These are phyloP conservation scores for Cryptococcus sp. DNA, from an alignment of 1,284 basidiomycete genomes.

Conservation along the genomic window DNA sequence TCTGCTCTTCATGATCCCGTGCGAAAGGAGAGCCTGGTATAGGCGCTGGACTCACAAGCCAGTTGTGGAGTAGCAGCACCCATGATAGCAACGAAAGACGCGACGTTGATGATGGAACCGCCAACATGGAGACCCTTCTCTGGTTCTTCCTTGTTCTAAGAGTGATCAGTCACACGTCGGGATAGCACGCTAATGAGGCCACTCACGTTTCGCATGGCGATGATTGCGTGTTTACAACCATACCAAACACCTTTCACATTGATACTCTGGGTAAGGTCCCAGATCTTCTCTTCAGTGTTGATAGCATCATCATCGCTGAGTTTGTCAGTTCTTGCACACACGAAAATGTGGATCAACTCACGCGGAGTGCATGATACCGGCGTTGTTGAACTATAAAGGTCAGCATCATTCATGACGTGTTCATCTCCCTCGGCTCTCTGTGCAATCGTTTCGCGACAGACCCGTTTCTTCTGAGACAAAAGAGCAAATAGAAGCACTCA, in stretches of 20 bases:
- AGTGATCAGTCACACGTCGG: background rate
- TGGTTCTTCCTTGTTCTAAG: slow-evolving; percentile 71
- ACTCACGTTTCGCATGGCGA: slow-evolving; percentile 72
- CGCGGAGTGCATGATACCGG: slow-evolving; percentile 91
- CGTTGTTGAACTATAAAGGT: slow-evolving; percentile 69
- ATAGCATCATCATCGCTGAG: slow-evolving; percentile 78
- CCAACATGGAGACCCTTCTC: slow-evolving; percentile 73
- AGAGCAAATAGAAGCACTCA: slow-evolving; percentile 44
- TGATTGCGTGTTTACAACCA: slow-evolving; percentile 94
- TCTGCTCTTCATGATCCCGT: background rate
- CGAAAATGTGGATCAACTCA: slow-evolving; percentile 5
- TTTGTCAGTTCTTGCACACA: background rate
- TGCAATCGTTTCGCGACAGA: too few relatives aligned
- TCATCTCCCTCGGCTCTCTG: too few relatives aligned
- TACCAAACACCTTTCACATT: slow-evolving; percentile 99
- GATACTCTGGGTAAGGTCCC: slow-evolving; percentile 89
- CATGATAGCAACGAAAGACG: slow-evolving; percentile 87
- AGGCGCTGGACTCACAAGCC: slow-evolving; percentile 63
- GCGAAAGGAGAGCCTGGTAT: too few relatives aligned
- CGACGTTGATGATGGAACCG: slow-evolving; percentile 93
- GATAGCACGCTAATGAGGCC: background rate
- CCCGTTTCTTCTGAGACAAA: too few relatives aligned
- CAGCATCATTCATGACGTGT: background rate
- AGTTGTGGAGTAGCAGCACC: slow-evolving; percentile 94
- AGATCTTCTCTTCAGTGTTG: slow-evolving; percentile 91